These are phyloP conservation scores for Chondrus crispus DNA, from an alignment of 23 red algal genomes.

Conservation along the genomic window DNA sequence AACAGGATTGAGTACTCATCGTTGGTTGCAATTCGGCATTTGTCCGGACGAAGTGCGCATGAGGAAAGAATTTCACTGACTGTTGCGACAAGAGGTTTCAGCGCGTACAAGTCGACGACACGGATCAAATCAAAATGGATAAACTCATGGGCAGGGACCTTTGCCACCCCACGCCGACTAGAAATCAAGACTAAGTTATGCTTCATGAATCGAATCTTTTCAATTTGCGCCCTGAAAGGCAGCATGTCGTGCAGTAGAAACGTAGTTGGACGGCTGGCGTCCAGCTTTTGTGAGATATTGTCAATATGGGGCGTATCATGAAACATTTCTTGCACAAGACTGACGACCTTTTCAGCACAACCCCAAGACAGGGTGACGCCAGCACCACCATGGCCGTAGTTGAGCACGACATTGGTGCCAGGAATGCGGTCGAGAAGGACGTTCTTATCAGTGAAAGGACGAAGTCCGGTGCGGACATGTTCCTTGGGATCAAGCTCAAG, in stretches of 20 bases:
- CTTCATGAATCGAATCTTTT: neutral
- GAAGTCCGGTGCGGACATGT: neutral
- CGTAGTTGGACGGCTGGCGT: neutral
- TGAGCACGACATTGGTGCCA: constrained; percentile 51
- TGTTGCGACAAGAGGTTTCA: neutral
- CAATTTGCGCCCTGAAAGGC: neutral
- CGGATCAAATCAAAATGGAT: neutral
- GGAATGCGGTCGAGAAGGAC: constrained; percentile 3
- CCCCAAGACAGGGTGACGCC: constrained; percentile 91
- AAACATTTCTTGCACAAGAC: constrained; percentile 9
- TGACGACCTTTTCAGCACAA: constrained; percentile 65
- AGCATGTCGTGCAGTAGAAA: neutral
- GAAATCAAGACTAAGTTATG: neutral
- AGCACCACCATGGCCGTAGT: constrained; percentile 88
- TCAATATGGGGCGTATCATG: neutral
- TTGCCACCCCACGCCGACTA: neutral
- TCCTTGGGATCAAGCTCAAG: constrained; percentile 34
- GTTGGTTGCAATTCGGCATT: neutral
- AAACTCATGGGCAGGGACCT: neutral
- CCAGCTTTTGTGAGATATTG: neutral
- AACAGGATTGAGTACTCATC: neutral
- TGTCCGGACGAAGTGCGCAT: neutral
- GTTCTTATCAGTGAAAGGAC: neutral
- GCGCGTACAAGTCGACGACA: neutral
- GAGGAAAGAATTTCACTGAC: neutral